Percentiles rank a stretch among this genome's conserved stretches.
phyloP scores from a whole-genome alignment of 148 eudicot genomes.

The Chenopodium berlandieri region DNA sequence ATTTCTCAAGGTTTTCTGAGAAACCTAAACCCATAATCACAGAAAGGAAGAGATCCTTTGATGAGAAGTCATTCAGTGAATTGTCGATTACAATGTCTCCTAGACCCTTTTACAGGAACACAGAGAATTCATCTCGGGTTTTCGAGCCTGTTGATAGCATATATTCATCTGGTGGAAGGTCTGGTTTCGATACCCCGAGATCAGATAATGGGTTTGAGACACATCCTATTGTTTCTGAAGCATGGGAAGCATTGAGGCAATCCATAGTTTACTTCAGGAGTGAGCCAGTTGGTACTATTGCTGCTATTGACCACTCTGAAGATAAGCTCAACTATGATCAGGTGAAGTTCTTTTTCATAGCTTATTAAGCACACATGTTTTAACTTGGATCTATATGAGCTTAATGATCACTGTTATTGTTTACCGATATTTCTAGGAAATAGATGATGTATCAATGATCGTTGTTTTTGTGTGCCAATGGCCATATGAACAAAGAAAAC shows the following conservation, averaged over 20 bases:
- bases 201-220: slow-evolving; percentile 56
- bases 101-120: slow-evolving; percentile 45
- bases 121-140: slow-evolving; percentile 53
- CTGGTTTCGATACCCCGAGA: slow-evolving; percentile 57
- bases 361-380: neutral
- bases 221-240: slow-evolving; percentile 68
- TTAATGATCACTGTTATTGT: neutral
- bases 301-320: slow-evolving; percentile 64
- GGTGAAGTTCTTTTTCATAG: slow-evolving; percentile 29
- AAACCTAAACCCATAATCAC: slow-evolving; percentile 50
- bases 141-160: slow-evolving; percentile 54
- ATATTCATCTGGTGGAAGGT: slow-evolving; percentile 60
- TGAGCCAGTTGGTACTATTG: slow-evolving; percentile 78
- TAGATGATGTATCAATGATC: neutral
- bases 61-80: slow-evolving; percentile 74
- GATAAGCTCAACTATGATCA: slow-evolving; percentile 87
- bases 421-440: neutral
- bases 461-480: neutral
- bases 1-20: slow-evolving; percentile 53
- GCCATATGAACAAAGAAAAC: neutral
- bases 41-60: slow-evolving; percentile 76
- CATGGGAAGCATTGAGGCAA: slow-evolving; percentile 77
- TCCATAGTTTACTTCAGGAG: slow-evolving; percentile 67
- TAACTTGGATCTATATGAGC: neutral
- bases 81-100: slow-evolving; percentile 64